Percentiles rank a stretch among this genome's conserved stretches.
Conservation (phyloP, 148 eudicot genomes). For the Silene conica region DNA sequence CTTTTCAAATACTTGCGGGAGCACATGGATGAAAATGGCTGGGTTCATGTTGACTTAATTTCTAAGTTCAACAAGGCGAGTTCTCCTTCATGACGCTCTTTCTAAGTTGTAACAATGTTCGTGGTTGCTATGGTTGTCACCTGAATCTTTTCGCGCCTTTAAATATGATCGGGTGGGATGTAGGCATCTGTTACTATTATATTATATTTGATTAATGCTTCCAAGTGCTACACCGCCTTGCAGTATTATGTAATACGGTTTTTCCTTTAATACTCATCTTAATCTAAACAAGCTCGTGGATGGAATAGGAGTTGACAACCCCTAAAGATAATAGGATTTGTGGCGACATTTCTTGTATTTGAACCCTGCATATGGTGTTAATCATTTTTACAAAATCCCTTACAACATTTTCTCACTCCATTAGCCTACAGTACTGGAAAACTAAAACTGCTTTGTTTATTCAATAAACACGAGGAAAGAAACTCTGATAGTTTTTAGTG, state of each 20-base stretch:
- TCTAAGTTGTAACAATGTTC: not conserved
- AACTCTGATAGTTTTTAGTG: too few species aligned
- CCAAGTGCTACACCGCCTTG: not conserved
- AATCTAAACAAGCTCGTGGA: not conserved
- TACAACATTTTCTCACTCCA: not conserved
- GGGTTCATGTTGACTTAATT: slow-evolving; percentile 71
- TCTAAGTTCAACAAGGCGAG: slow-evolving; percentile 72
- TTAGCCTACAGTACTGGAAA: not conserved
- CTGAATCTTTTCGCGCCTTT: not conserved
- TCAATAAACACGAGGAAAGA: too few species aligned
- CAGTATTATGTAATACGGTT: not conserved
- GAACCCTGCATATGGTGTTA: not conserved
- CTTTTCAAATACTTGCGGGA: slow-evolving; percentile 57
- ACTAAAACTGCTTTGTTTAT: not conserved
- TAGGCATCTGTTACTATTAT: not conserved
- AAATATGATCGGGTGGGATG: not conserved
- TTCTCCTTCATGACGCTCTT: not conserved
- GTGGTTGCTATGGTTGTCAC: not conserved
- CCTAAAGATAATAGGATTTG: not conserved
- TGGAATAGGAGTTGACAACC: not conserved
- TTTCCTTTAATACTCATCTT: not conserved
- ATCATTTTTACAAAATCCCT: not conserved
- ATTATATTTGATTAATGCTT: not conserved
- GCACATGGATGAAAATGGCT: slow-evolving; percentile 81
- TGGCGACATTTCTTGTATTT: not conserved